Evolutionary conservation across 495 filamentous ascomycete genomes (phyloP), one percentile per base, ranked within the genome.

Genomic region (Penicillium ucsense): DNA sequence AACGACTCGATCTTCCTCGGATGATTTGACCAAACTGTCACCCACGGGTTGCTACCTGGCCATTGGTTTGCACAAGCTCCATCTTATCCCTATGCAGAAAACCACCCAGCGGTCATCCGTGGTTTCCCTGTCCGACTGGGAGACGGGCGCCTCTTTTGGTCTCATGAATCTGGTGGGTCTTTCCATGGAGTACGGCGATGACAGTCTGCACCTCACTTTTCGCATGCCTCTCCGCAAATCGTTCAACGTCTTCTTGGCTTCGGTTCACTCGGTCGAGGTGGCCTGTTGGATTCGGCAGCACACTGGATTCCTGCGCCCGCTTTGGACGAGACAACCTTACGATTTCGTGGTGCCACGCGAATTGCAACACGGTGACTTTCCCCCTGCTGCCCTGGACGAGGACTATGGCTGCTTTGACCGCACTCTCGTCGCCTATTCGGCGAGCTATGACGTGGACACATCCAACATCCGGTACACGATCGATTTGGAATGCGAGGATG

Each of bases 151-250:
- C 28, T 82, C 79, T 0, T 81, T 83, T 59, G 92, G 89, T 3
- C 73, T 94, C 38, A 80, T 94, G 52, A 85, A 84, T 9, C 66
- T 98, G 41, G 80, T 78, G 28, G 73, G 74, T 9, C 63, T 91
- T 33, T 78, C 75, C 20, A 75, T 89, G 58, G 79, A 83, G 41
- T 75, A 79, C 49, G 74, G 73, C 35, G 89, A 95, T 56, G 89
- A 98, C 67, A 81, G 84, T 12, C 88, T 98, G 61, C 84, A 88
- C 51, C 71, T 96, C 11, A 80, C 81, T 3, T 96, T 95, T 59
- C 80, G 88, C 31, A 63, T 79, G 30, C 91, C 91, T 12, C 71
- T 88, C 36, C 75, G 79, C 40, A 68, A 73, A 34, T 61, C 79
- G 4, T 77, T 77, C 40, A 76, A 76, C 27, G 68, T 95, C 0